These are phyloP conservation scores for Schizopora paradoxa DNA, from an alignment of 1,284 basidiomycete genomes.

Conservation along the genomic window DNA sequence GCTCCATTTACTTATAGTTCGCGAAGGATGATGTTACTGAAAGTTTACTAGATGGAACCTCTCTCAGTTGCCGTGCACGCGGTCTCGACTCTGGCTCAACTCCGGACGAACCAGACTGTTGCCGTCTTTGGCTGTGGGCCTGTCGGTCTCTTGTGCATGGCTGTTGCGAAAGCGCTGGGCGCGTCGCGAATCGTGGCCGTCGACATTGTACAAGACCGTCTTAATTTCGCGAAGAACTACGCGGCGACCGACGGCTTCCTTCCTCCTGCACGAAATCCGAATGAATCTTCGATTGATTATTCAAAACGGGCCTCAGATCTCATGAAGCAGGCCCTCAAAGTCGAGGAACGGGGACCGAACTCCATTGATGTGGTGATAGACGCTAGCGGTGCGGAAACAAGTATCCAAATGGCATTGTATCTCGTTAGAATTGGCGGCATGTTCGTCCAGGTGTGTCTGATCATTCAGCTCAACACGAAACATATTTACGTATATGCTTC, in stretches of 20 bases:
- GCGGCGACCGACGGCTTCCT: slow-evolving; percentile 83
- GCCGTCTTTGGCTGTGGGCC: slow-evolving; percentile 89
- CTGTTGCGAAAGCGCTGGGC: slow-evolving; percentile 86
- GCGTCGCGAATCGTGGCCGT: slow-evolving; percentile 78
- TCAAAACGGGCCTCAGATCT: slow-evolving; percentile 60
- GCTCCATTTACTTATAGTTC: slow-evolving; percentile 15
- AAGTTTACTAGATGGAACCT: slow-evolving; percentile 74
- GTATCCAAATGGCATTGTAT: slow-evolving; percentile 78
- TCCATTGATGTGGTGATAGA: slow-evolving; percentile 74
- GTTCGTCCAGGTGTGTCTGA: slow-evolving; percentile 53
- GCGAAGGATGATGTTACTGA: background rate
- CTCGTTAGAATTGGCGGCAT: slow-evolving; percentile 71
- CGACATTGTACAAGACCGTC: slow-evolving; percentile 78
- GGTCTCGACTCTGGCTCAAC: slow-evolving; percentile 70
- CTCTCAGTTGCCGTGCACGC: slow-evolving; percentile 90
- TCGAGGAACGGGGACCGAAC: slow-evolving; percentile 53
- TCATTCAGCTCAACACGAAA: background rate
- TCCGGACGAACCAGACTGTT: slow-evolving; percentile 70
- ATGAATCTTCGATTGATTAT: slow-evolving; percentile 66
- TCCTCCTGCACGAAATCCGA: slow-evolving; percentile 57
- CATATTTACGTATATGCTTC: slow-evolving; percentile 14
- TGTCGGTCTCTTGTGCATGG: slow-evolving; percentile 89
- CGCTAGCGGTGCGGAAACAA: slow-evolving; percentile 85
- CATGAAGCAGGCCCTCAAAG: slow-evolving; percentile 52
- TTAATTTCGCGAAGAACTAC: slow-evolving; percentile 84